Base-by-base conservation (phyloP, 2,329 filamentous ascomycete species). In the Fonsecaea erecta region DNA sequence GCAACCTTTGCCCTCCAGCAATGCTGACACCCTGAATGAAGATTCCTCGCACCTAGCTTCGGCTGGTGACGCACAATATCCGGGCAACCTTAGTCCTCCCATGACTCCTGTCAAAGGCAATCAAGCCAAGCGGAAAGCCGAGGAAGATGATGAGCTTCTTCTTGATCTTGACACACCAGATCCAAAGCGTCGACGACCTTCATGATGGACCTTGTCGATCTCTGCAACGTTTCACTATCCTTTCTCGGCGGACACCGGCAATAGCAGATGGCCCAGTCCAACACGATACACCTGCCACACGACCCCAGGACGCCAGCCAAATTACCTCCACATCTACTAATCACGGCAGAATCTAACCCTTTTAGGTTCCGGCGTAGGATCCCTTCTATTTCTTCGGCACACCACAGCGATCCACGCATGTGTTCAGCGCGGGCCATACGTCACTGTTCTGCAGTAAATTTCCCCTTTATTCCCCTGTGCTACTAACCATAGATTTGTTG, bases 121-220 rank as follows among this genome's bases (percentile, higher is more conserved):
- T n/a, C 59, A 58, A 11, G 52, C 56, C n/a, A 72, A 72, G 60
- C 70, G 71, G 51, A 72, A 72, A 43, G 65, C 61, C 26, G 64
- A 60, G 21, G 68, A 70, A 21, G 71, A 70, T 16, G 68, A 72
- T 46, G 71, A 72, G 37, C 34, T 70, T 43, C 37, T 64, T 26
- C 58, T 72, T 6, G 68, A 70, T 30, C 48, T 69, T 21, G 66
- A 69, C 37, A 71, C 68, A 3, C 71, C 71, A 11, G 65, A 71
- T 11, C 58, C 68, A n/a, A 72, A 72, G 54, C 65, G 70, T 34
- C 66, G 57, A 32, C 64, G 69, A 28, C 64, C 69, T 28, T 71
- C 69, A 21, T 67, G 48, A 65, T 32, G 26, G 14, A 5, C 40
- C 18, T 6, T 12, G 51, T 40, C 26, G 7, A 30, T 9, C 14